Evolutionary conservation across 345 rosid genomes (phyloP).

Genomic region (Pugionium dolabratum): DNA sequence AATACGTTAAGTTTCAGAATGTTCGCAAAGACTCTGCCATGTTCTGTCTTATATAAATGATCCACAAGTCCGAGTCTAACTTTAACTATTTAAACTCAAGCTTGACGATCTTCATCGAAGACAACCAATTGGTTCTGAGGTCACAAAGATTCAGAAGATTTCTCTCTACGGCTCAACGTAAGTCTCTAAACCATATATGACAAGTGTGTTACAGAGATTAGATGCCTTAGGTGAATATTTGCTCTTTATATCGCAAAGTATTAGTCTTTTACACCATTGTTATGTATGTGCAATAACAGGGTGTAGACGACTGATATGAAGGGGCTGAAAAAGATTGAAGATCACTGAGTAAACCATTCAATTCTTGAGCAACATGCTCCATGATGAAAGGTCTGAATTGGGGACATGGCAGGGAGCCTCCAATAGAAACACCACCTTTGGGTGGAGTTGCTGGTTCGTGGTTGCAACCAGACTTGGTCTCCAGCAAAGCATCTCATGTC

Average conservation of each 20-base stretch:
- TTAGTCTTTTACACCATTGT: constrained; percentile 14
- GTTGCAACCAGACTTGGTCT: constrained; percentile 99
- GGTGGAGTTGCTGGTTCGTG: constrained; percentile 81
- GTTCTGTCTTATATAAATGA: not conserved
- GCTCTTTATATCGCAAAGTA: not conserved
- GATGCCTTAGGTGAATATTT: not conserved
- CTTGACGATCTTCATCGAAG: constrained; percentile 92
- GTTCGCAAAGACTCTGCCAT: constrained; percentile 54
- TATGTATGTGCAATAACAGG: constrained; percentile 38
- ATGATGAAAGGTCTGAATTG: constrained; percentile 99
- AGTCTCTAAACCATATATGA: constrained; percentile 35
- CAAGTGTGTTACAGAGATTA: constrained; percentile 12
- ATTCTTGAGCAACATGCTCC: constrained; percentile 99
- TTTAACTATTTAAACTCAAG: constrained; percentile 42
- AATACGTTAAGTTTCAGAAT: constrained; percentile 97
- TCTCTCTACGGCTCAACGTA: constrained; percentile 85
- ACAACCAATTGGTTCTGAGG: constrained; percentile 77
- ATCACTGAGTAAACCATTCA: constrained; percentile 69
- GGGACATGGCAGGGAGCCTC: constrained; percentile 98
- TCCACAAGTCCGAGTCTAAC: constrained; percentile 1
- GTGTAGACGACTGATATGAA: constrained; percentile 89
- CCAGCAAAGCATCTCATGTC: constrained; percentile 99
- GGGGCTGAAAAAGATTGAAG: constrained; percentile 78
- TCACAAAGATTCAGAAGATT: constrained; percentile 90
- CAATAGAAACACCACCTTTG: constrained; percentile 80